A percentile compares a stretch with the other conserved stretches of the same genome.
Conservation (phyloP, 2,329 filamentous ascomycete species). For the Zasmidium cellare region DNA sequence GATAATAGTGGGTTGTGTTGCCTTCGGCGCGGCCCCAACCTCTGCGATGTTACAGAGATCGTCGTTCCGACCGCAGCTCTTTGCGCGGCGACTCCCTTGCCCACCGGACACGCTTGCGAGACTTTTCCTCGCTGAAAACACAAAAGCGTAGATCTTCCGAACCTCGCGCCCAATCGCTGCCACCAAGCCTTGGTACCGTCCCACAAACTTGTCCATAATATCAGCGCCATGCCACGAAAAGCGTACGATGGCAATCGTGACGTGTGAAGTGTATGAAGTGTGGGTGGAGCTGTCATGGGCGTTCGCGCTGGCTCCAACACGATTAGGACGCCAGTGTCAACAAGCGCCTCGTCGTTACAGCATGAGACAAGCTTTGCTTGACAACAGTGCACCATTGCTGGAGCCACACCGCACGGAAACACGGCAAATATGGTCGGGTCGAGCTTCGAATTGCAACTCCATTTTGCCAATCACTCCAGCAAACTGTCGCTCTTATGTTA, state of each 20-base stretch:
- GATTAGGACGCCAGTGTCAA: neutral
- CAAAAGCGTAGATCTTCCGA: constrained; percentile 2
- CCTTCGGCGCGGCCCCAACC: neutral
- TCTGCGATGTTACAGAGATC: constrained; percentile 3
- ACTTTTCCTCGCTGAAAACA: neutral
- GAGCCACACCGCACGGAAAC: constrained; percentile 1
- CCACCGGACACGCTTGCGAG: neutral
- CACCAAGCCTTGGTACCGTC: neutral
- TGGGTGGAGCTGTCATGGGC: neutral
- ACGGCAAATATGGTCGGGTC: neutral
- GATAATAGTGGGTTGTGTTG: neutral
- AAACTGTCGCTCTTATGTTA: neutral
- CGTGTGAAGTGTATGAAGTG: neutral
- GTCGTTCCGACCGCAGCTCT: constrained; percentile 3
- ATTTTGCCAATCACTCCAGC: neutral
- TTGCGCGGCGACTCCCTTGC: constrained; percentile 1
- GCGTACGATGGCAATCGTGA: neutral
- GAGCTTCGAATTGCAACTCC: neutral
- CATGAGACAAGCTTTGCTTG: constrained; percentile 2
- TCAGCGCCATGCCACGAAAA: neutral
- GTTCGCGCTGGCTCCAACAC: neutral
- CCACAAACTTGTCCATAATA: neutral
- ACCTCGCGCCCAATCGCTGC: constrained; percentile 1
- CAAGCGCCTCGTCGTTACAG: constrained; percentile 3
- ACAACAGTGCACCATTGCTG: neutral